Percentiles rank a stretch among this genome's conserved stretches.
phyloP scores from a whole-genome alignment of 2,329 filamentous ascomycete genomes.

The Aaosphaeria pasadenensis region DNA sequence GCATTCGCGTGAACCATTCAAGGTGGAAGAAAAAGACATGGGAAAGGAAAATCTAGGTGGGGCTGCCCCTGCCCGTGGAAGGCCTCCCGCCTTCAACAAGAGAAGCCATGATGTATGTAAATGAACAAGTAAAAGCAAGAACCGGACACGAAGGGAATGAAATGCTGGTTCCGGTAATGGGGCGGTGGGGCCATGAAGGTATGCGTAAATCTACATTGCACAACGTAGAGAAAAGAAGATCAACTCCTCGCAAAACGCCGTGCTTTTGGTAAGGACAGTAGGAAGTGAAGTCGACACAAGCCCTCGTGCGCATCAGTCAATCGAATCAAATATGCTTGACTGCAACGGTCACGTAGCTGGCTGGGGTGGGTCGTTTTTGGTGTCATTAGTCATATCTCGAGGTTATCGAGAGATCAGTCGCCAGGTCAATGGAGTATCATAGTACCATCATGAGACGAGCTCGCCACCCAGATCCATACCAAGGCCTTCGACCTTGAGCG shows the following conservation, averaged over 20 bases:
- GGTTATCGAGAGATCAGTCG: neutral
- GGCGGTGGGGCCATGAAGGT: neutral
- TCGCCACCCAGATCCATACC: constrained; percentile 66
- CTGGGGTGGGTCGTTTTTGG: neutral
- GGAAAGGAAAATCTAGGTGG: neutral
- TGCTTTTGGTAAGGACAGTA: constrained; percentile 14
- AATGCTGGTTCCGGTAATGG: neutral
- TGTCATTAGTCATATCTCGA: constrained; percentile 10
- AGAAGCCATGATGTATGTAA: neutral
- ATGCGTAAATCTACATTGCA: neutral
- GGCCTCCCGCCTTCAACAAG: no score
- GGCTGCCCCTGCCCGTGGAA: neutral
- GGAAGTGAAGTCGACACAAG: constrained; percentile 3
- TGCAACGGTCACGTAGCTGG: neutral
- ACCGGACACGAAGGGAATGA: neutral
- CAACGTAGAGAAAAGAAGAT: neutral
- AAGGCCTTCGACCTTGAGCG: constrained; percentile 51
- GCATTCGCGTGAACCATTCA: constrained; percentile 1
- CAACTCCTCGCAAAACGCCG: constrained; percentile 3
- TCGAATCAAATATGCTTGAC: no score
- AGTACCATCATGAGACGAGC: constrained; percentile 47
- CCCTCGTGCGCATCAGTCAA: neutral
- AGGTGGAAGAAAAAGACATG: constrained; percentile 1
- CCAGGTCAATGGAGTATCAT: neutral
- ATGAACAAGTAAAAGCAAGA: neutral